Percentiles rank a stretch among this genome's conserved stretches.
These are phyloP conservation scores for Gossypium davidsonii DNA, from an alignment of 441 rosid species.

Conservation along the genomic window DNA sequence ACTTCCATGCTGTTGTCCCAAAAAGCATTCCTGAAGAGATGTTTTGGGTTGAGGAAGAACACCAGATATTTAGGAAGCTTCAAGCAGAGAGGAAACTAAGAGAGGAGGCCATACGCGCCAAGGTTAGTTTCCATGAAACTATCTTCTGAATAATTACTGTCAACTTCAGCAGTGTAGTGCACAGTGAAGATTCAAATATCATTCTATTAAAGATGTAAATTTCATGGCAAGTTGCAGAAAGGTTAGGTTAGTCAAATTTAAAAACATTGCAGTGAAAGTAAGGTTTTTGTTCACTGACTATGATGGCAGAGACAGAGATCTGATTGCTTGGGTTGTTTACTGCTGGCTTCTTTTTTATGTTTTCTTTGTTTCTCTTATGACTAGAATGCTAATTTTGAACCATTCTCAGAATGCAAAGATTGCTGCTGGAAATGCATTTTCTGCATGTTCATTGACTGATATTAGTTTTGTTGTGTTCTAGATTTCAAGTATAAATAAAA, in stretches of 20 bases:
- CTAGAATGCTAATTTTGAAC: background rate
- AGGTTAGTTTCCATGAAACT: slow-evolving; percentile 42
- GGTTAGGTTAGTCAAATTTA: background rate
- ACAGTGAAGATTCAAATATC: background rate
- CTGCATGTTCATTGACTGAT: slow-evolving; percentile 11
- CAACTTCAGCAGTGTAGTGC: background rate
- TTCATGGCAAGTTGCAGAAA: background rate
- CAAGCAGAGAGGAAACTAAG: slow-evolving; percentile 63
- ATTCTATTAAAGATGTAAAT: background rate
- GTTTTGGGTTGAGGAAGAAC: slow-evolving; percentile 81
- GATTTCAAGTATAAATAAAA: background rate
- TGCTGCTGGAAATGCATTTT: background rate
- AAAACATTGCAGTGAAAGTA: slow-evolving; percentile 2
- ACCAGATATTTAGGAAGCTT: slow-evolving; percentile 47
- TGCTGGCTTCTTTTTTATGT: background rate
- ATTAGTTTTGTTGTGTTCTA: slow-evolving; percentile 5
- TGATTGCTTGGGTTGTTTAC: slow-evolving; percentile 4
- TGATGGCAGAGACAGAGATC: slow-evolving; percentile 1
- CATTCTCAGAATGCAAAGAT: background rate
- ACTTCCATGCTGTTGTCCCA: slow-evolving; percentile 78
- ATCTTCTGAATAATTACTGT: background rate
- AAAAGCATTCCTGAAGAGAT: slow-evolving; percentile 40
- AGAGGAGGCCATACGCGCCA: slow-evolving; percentile 72
- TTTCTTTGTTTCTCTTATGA: background rate
- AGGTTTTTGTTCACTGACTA: background rate